A percentile compares a stretch with the other conserved stretches of the same genome.
These are phyloP conservation scores for Neurospora terricola DNA, from an alignment of 495 filamentous ascomycete genomes.

Conservation along the genomic window DNA sequence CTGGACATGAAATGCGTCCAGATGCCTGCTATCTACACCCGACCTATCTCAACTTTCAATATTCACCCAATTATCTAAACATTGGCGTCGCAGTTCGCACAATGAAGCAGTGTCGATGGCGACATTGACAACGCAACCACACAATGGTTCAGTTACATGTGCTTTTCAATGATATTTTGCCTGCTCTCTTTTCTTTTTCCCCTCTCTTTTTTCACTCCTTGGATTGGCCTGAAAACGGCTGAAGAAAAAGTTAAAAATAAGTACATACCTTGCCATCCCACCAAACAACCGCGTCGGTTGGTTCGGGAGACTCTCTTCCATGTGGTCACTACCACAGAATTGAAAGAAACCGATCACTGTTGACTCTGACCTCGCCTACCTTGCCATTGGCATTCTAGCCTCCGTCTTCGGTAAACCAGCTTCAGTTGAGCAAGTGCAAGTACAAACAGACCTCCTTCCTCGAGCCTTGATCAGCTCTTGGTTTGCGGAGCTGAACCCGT, in stretches of 20 bases:
- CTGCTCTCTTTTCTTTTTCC: background rate
- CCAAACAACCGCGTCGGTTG: background rate
- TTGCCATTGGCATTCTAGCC: background rate
- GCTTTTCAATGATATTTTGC: background rate
- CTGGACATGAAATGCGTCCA: background rate
- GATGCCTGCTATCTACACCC: background rate
- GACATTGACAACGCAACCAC: constrained; percentile 1
- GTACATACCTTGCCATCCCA: background rate
- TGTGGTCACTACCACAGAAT: background rate
- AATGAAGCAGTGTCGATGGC: background rate
- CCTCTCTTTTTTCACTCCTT: background rate
- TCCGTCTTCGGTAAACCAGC: background rate
- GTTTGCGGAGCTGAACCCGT: background rate
- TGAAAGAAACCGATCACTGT: background rate
- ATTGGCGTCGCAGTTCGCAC: background rate
- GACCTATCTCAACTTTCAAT: background rate
- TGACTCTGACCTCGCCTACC: background rate
- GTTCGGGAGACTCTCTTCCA: background rate
- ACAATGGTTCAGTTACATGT: background rate
- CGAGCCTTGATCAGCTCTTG: background rate
- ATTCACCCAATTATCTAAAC: background rate
- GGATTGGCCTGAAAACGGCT: background rate
- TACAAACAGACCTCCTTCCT: background rate
- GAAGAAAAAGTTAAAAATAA: background rate
- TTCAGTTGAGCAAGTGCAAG: background rate